Percentiles rank a stretch among this genome's conserved stretches.
phyloP scores from a whole-genome alignment of 768 basidiomycete species.

The Tulasnella sp. region DNA sequence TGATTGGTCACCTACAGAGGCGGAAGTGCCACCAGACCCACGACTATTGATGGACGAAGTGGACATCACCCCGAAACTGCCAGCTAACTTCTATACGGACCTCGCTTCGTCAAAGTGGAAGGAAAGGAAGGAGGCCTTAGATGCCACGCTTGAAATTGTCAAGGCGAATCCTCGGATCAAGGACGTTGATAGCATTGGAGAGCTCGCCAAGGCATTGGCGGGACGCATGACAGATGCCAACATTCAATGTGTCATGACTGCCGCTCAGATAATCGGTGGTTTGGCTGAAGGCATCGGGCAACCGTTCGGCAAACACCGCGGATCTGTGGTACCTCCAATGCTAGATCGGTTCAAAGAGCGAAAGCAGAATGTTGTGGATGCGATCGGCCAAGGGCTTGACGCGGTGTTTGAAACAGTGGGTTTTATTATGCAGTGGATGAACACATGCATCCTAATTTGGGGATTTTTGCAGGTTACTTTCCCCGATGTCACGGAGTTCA shows the following conservation, averaged over 20 bases:
- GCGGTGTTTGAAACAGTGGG: constrained; percentile 76
- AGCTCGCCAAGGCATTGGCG: constrained; percentile 67
- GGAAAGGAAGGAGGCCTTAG: constrained; percentile 84
- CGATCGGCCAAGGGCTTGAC: constrained; percentile 78
- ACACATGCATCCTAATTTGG: constrained; percentile 11
- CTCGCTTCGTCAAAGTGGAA: constrained; percentile 96
- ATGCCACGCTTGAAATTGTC: constrained; percentile 65
- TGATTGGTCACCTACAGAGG: constrained; percentile 9
- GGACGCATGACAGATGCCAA: constrained; percentile 85
- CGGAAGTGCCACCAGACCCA: constrained; percentile 36
- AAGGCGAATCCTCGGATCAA: constrained; percentile 63
- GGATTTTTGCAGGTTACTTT: constrained; percentile 54
- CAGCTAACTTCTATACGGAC: constrained; percentile 57
- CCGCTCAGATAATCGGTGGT: constrained; percentile 74
- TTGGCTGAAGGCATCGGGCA: constrained; percentile 72
- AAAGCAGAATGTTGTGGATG: constrained; percentile 82
- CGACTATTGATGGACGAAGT: constrained; percentile 70
- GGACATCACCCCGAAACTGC: constrained; percentile 65
- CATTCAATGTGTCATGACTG: constrained; percentile 86
- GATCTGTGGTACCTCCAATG: constrained; percentile 62
- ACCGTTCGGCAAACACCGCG: constrained; percentile 64
- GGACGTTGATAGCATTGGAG: constrained; percentile 66
- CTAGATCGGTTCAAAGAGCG: constrained; percentile 89
- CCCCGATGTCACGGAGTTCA: constrained; percentile 71
- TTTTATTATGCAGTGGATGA: constrained; percentile 6